Evolutionary conservation across 495 filamentous ascomycete species (phyloP).

Genomic region (Aspergillus affinis): DNA sequence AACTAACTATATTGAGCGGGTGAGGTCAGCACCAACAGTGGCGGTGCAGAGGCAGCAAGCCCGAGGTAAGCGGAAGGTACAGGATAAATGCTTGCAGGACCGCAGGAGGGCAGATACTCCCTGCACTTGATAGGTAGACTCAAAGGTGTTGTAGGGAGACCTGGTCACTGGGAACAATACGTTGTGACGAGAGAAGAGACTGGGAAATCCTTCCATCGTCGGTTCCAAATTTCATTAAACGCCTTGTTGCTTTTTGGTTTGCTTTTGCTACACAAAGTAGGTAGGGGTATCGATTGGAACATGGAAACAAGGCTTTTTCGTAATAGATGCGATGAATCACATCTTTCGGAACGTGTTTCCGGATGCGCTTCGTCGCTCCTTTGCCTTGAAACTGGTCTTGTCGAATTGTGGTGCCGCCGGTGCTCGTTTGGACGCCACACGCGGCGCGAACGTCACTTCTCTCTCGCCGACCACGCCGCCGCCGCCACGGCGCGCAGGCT

Average conservation of each 20-base stretch:
- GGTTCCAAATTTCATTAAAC: neutral
- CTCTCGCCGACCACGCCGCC: constrained; percentile 76
- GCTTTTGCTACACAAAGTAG: neutral
- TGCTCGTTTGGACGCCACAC: constrained; percentile 34
- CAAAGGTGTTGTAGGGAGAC: no score
- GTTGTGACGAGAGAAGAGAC: no score
- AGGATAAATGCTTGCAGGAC: no score
- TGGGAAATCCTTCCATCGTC: neutral
- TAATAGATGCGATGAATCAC: constrained; percentile 25
- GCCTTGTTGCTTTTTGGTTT: neutral
- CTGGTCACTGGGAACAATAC: no score
- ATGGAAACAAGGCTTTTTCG: neutral
- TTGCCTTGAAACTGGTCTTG: constrained; percentile 33
- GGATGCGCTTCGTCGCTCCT: constrained; percentile 53
- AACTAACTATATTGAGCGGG: no score
- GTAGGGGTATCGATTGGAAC: neutral
- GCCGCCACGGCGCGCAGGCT: constrained; percentile 47
- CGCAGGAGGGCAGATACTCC: no score
- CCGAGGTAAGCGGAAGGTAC: no score
- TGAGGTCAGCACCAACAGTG: no score
- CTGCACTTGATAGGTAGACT: no score
- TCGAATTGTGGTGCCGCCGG: constrained; percentile 33
- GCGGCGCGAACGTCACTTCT: constrained; percentile 80
- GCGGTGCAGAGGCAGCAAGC: no score
- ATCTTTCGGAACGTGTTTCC: constrained; percentile 54